A percentile compares a stretch with the other conserved stretches of the same genome.
Conservation (phyloP, 176 grass and related monocot genomes). For the Carex cristatella region DNA sequence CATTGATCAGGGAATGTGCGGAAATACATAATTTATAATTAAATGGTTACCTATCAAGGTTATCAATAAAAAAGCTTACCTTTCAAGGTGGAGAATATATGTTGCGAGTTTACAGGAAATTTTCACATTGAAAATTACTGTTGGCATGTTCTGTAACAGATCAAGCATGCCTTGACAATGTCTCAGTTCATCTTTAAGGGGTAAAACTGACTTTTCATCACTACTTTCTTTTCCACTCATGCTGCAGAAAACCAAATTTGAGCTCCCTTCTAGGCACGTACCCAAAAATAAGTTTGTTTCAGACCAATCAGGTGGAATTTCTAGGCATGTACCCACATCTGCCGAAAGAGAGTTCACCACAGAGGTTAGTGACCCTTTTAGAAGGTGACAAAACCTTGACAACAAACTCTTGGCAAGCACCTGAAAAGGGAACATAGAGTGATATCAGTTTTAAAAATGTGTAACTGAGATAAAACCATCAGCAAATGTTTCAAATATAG, state of each 20-base stretch:
- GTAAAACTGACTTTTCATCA: constrained; percentile 8
- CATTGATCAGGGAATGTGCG: not conserved
- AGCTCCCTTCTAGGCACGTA: not conserved
- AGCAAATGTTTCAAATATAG: not conserved
- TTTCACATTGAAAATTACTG: constrained; percentile 57
- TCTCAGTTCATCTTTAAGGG: constrained; percentile 40
- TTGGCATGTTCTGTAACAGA: constrained; percentile 58
- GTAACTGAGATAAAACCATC: not conserved
- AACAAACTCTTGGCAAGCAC: constrained; percentile 60
- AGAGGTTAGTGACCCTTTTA: constrained; percentile 49
- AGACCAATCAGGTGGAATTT: constrained; percentile 60
- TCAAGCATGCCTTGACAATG: constrained; percentile 61
- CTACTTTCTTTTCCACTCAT: not conserved
- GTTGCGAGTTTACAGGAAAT: constrained; percentile 43
- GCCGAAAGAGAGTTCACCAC: constrained; percentile 29
- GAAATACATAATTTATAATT: constrained; percentile 11
- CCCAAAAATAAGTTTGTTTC: constrained; percentile 25
- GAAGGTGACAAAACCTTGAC: constrained; percentile 51
- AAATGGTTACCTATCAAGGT: not conserved
- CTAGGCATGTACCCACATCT: constrained; percentile 28
- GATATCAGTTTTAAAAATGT: not conserved
- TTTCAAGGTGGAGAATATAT: constrained; percentile 88
- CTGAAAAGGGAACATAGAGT: constrained; percentile 30
- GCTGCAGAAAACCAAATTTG: not conserved
- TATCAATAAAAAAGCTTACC: constrained; percentile 37